Percentiles rank a stretch among this genome's conserved stretches.
phyloP scores from a whole-genome alignment of 2,329 filamentous ascomycete species.

The Nannizzia gypsea region DNA sequence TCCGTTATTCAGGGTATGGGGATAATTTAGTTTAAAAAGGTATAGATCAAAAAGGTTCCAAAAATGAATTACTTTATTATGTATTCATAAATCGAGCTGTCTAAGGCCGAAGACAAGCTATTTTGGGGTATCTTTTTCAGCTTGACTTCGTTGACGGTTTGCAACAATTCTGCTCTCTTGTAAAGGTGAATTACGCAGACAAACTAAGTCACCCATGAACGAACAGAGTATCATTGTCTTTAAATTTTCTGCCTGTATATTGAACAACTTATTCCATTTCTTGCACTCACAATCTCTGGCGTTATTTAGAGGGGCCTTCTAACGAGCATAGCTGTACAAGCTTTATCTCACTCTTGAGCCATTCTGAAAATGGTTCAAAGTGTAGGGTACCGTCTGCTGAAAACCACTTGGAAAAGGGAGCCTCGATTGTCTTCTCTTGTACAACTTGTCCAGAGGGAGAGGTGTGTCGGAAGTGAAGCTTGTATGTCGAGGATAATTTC shows the following conservation, averaged over 20 bases:
- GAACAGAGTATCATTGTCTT: neutral
- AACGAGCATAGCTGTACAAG: slow-evolving; percentile 28
- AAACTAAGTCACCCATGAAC: no score
- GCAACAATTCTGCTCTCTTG: no score
- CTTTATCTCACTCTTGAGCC: slow-evolving; percentile 48
- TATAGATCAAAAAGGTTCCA: neutral
- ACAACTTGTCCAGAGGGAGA: slow-evolving; percentile 29
- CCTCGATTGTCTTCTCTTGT: slow-evolving; percentile 40
- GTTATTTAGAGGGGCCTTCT: slow-evolving; percentile 27
- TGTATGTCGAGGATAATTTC: slow-evolving; percentile 74
- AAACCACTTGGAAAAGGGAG: slow-evolving; percentile 52
- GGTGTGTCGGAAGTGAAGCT: slow-evolving; percentile 49
- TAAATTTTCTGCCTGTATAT: neutral
- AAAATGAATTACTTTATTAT: neutral
- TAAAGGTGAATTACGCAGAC: neutral
- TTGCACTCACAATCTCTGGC: neutral
- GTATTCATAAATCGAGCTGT: neutral
- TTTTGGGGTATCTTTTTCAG: no score
- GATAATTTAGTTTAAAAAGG: neutral
- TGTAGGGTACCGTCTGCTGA: slow-evolving; percentile 46
- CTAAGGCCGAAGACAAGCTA: no score
- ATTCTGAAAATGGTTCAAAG: slow-evolving; percentile 49
- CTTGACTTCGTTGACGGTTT: no score
- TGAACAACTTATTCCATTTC: neutral
- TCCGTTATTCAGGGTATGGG: neutral